Conservation (phyloP, 371 early-diverging fungal genomes). For the Nematocida ironsii region DNA sequence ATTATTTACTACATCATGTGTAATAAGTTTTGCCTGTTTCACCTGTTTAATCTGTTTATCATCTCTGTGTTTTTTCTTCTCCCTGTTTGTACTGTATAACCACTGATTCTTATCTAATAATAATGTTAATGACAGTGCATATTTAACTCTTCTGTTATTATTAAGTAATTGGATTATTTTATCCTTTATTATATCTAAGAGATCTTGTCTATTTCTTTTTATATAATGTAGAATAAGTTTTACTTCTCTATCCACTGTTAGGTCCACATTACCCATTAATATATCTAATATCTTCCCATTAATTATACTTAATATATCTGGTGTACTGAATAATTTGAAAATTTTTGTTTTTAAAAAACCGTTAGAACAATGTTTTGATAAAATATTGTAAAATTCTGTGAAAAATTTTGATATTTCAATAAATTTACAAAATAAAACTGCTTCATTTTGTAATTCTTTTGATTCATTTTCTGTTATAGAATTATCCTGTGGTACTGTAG, state of each 20-base stretch:
- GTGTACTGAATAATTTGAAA: too few species aligned
- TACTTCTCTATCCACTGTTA: constrained; percentile 5
- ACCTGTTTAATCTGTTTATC: not conserved
- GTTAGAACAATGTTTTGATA: too few species aligned
- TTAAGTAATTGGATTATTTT: constrained; percentile 18
- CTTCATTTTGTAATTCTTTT: constrained; percentile 5
- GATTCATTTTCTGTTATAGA: not conserved
- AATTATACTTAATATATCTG: not conserved
- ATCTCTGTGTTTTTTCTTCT: too few species aligned
- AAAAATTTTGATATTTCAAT: too few species aligned
- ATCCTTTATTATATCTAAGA: constrained; percentile 18
- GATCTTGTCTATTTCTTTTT: constrained; percentile 9
- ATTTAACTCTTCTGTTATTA: constrained; percentile 11
- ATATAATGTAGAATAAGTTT: not conserved
- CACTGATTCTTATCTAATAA: not conserved
- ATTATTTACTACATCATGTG: too few species aligned
- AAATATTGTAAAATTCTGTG: too few species aligned
- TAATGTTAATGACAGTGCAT: constrained; percentile 3
- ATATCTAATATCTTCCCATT: constrained; percentile 9
- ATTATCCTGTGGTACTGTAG: too few species aligned
- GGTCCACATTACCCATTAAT: constrained; percentile 27
- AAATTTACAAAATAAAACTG: too few species aligned
- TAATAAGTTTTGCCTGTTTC: too few species aligned
- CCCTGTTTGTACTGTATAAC: not conserved
- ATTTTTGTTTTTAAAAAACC: too few species aligned